Base-by-base conservation (phyloP, 495 filamentous ascomycete species). In the Zalerion maritima region DNA sequence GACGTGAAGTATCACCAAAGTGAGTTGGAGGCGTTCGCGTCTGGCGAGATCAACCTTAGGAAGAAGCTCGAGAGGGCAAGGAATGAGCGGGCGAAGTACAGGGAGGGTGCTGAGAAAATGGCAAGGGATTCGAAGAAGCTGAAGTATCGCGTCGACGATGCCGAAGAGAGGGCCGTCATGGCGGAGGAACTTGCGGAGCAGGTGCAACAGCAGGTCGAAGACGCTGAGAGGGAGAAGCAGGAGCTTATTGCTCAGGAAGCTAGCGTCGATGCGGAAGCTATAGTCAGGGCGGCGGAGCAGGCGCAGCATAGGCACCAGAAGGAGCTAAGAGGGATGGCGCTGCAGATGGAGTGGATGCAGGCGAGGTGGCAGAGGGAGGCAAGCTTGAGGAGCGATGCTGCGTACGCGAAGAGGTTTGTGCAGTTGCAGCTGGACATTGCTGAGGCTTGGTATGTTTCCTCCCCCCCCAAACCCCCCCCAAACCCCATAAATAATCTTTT, bases 311-410 rank as follows among this genome's bases (percentile, higher is more conserved):
- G 66, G 28, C 86, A 94, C 40, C 67, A 67, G 35, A 77, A 75
- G 41, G 91, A 96, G 55, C 64, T 94, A 18, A 67, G 72, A 26
- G 85, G 85, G 7, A 60, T 97, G 46, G 71, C 69, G 36, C 78
- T 86, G 54, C 84, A 94, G 50, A 87, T 94, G 41, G 64, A 84
- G 38, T 97, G 80, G 75, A 69, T 96, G 34, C 67, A 75, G 35
- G 83, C 81, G 3, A 69, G 74, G 28, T 74, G 76, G 49, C 63
- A 69, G 46, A 67, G 89, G 14, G 87, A 94, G 55, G 71, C 79
- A 42, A 71, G 67, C 30, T 75, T 96, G 55, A 64, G 89, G 26
- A 63, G 61, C 24, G 78, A 80, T 37, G 58, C 86, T 30, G 77
- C 73, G 14, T 92, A 66, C 60, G 79, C 78, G 51, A 80, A 97